Evolutionary conservation across 148 eudicot genomes (phyloP).

Genomic region (Diospyros kaki): DNA sequence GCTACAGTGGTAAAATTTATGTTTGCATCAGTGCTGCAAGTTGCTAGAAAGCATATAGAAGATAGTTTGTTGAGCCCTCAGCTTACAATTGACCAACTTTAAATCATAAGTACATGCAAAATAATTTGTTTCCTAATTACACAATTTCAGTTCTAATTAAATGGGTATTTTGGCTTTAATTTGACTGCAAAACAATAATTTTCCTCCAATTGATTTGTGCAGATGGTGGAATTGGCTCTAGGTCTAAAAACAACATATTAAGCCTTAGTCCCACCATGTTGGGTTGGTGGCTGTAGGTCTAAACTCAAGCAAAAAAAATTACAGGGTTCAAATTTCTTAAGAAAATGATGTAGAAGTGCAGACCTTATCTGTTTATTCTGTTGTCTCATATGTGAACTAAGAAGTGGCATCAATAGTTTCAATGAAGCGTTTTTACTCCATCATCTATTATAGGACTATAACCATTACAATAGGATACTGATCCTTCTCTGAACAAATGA

Average conservation of each 20-base stretch:
- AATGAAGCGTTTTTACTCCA: background rate
- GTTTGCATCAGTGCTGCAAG: background rate
- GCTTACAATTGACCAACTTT: background rate
- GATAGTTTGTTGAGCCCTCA: background rate
- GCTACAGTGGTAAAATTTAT: conserved; percentile 19
- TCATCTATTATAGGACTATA: background rate
- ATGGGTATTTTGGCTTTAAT: background rate
- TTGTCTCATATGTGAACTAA: background rate
- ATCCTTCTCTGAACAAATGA: background rate
- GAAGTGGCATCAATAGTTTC: background rate
- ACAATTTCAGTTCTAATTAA: background rate
- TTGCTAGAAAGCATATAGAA: background rate
- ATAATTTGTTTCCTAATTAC: background rate
- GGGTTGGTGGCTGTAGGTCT: background rate
- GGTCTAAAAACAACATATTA: too few species aligned
- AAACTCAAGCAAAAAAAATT: background rate
- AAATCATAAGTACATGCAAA: background rate
- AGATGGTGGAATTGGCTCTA: background rate
- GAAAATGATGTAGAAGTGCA: background rate
- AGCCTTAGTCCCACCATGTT: too few species aligned
- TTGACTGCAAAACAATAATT: background rate
- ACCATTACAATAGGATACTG: background rate
- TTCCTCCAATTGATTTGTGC: background rate
- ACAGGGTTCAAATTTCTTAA: background rate
- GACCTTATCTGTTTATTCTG: background rate